Percentiles rank a stretch among this genome's conserved stretches.
These are phyloP conservation scores for Leucoagaricus sp. DNA, from an alignment of 1,284 basidiomycete genomes.

Conservation along the genomic window DNA sequence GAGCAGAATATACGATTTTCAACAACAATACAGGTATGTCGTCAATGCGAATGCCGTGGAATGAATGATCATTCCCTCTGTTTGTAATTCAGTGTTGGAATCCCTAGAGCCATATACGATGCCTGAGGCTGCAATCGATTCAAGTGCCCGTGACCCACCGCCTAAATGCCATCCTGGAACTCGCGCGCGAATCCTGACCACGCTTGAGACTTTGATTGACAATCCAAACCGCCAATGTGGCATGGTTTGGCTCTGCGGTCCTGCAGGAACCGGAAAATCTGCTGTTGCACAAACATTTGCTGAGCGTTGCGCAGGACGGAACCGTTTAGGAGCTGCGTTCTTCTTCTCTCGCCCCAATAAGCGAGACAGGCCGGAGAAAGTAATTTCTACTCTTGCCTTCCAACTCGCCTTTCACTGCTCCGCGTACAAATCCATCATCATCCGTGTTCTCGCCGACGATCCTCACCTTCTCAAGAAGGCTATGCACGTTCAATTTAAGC, in stretches of 20 bases:
- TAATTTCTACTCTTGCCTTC: constrained; percentile 21
- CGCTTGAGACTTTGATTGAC: neutral
- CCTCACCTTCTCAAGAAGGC: constrained; percentile 14
- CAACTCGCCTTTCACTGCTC: constrained; percentile 18
- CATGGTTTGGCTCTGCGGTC: constrained; percentile 27
- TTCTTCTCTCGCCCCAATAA: constrained; percentile 18
- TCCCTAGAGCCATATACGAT: neutral
- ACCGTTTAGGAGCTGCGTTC: constrained; percentile 18
- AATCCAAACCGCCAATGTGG: neutral
- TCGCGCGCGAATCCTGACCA: neutral
- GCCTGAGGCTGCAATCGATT: too few species aligned
- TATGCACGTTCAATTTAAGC: constrained; percentile 14
- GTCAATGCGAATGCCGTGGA: neutral
- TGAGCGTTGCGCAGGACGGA: constrained; percentile 15
- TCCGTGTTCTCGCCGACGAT: constrained; percentile 10
- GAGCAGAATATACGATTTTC: neutral
- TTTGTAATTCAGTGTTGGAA: neutral
- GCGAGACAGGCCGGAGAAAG: constrained; percentile 3
- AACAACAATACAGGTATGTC: neutral
- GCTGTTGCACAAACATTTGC: constrained; percentile 25
- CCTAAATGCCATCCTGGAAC: neutral
- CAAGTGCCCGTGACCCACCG: too few species aligned
- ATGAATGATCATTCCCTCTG: too few species aligned
- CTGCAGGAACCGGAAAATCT: constrained; percentile 25
- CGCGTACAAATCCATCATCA: constrained; percentile 11